Base-by-base conservation (phyloP, 2,329 filamentous ascomycete genomes). In the Pseudogymnoascus sp. region DNA sequence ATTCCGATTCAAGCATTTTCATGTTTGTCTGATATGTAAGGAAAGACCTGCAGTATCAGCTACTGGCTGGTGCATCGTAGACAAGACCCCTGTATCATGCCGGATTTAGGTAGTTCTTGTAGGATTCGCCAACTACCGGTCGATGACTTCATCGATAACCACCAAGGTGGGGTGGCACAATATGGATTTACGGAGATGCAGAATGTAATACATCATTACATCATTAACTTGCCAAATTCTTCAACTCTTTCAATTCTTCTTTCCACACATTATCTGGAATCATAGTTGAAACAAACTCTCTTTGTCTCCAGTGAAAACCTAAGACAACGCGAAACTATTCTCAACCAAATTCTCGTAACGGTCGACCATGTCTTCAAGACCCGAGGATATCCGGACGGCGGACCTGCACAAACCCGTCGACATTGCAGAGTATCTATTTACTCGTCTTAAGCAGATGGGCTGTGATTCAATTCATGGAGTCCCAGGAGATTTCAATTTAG, bases 401-500 rank as follows among this genome's bases (percentile, higher is more conserved):
- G 72, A 75, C 46, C 72, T 80, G 66, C 75, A 77, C 67, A 71
- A 77, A 65, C 76, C 76, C 60, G 70, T 81, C 28, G 83, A 87
- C 65, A 83, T 89, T 61, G 85, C 84, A 63, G 83, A 88, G 71
- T 90, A 90, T 69, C 81, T 90, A 69, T 89, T 88, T 72, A 81
- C 77, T 53, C 79, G 88, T 62, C 79, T 90, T 12, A 77, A 83
- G 66, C 81, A 90, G 72, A 75, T 89, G 37, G 86, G 86, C 31
- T 81, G 89, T 34, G 78, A 81, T 62, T 88, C 85, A 9, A 77
- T 90, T 63, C 86, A 89, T 68, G 87, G 87, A 53, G 76, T 90
- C n/a, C 87, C 88, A 3, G 87, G 86, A 16, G 88, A 91, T 75
- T 91, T 88, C 77, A 91, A 91, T 72, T 80, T 91, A 59, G 80